phyloP scores from a whole-genome alignment of 176 grass and related monocot genomes.

The Carex pumila region DNA sequence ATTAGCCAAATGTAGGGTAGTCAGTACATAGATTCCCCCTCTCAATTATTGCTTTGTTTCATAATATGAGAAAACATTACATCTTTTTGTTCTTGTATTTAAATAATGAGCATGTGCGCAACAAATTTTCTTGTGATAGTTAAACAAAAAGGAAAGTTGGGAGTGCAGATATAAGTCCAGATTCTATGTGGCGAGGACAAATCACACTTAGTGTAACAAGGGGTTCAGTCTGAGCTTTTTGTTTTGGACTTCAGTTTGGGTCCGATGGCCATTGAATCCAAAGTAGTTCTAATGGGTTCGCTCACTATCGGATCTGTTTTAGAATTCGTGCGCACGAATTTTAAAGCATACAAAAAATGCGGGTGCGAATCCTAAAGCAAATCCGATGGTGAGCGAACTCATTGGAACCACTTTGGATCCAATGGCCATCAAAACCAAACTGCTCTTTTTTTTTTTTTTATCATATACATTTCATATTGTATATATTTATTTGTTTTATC shows the following conservation, averaged over 20 bases:
- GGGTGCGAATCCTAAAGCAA: too few species aligned
- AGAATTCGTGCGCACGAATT: too few species aligned
- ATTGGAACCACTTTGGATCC: too few species aligned
- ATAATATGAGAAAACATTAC: background rate
- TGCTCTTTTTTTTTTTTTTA: too few species aligned
- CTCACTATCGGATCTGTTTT: too few species aligned
- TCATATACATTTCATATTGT: background rate
- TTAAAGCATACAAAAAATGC: too few species aligned
- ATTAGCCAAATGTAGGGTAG: background rate
- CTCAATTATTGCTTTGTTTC: background rate
- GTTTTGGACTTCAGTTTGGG: too few species aligned
- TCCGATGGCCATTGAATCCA: too few species aligned
- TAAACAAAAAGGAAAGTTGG: background rate
- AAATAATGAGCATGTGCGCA: background rate
- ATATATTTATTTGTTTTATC: too few species aligned
- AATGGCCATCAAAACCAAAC: too few species aligned
- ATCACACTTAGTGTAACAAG: background rate
- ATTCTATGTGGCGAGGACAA: background rate
- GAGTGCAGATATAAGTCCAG: background rate
- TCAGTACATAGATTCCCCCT: background rate
- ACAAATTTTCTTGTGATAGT: background rate
- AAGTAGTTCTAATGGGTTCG: too few species aligned
- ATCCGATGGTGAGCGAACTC: too few species aligned
- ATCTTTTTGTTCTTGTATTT: background rate
- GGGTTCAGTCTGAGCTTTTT: background rate